These are phyloP conservation scores for Davidsoniella australis DNA, from an alignment of 2,329 filamentous ascomycete species.

Conservation along the genomic window DNA sequence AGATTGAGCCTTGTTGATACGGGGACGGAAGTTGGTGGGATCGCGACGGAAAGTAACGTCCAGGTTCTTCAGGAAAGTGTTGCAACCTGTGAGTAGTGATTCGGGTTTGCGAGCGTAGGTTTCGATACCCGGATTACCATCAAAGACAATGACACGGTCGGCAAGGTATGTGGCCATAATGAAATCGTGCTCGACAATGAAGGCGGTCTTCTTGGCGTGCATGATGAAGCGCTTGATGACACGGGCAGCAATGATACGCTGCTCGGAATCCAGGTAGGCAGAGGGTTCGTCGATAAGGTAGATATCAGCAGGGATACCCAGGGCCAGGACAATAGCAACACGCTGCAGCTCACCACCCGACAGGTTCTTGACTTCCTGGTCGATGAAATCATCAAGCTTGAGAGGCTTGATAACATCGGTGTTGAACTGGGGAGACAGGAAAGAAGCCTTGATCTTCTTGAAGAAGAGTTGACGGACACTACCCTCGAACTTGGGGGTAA, in stretches of 20 bases:
- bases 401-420: slow-evolving; percentile 99
- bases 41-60: slow-evolving; percentile 98
- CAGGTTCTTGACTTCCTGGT: slow-evolving; percentile 97
- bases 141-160: slow-evolving; percentile 96
- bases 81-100: slow-evolving; percentile 87
- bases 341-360: slow-evolving; percentile 99
- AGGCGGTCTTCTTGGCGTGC: slow-evolving; percentile 99
- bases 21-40: slow-evolving; percentile 84
- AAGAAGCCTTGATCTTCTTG: slow-evolving; percentile 97
- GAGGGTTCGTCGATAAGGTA: slow-evolving; percentile 97
- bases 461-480: slow-evolving; percentile 97
- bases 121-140: slow-evolving; percentile 78
- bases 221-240: slow-evolving; percentile 99
- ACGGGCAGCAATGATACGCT: slow-evolving; percentile 90
- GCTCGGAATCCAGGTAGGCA: slow-evolving; percentile 95
- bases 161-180: slow-evolving; percentile 72
- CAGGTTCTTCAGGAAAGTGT: slow-evolving; percentile 87
- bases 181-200: slow-evolving; percentile 99
- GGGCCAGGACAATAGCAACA: slow-evolving; percentile 93
- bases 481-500: slow-evolving; percentile 93
- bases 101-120: slow-evolving; percentile 80
- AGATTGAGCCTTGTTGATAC: slow-evolving; percentile 94
- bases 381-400: slow-evolving; percentile 96
- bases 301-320: slow-evolving; percentile 90
- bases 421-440: slow-evolving; percentile 95